Percentiles rank a stretch among this genome's conserved stretches.
Evolutionary conservation across 2,329 filamentous ascomycete species (phyloP).

Genomic region (Penicillium rolfsii): DNA sequence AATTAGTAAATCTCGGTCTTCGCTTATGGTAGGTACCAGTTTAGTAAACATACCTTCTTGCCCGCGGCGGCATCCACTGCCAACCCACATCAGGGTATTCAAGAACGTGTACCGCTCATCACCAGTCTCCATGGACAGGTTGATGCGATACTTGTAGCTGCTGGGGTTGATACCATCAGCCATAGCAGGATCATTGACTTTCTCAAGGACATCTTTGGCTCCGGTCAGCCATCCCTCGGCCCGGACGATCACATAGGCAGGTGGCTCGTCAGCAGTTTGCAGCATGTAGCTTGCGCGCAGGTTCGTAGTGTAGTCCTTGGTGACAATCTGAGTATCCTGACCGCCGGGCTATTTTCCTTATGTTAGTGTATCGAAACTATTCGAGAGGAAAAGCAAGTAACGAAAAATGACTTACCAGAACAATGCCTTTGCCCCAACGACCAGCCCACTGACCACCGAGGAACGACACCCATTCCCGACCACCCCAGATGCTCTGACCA

Average conservation of each 20-base stretch:
- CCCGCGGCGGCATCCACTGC: slow-evolving; percentile 52
- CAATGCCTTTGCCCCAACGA: slow-evolving; percentile 56
- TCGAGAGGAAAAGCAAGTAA: slow-evolving; percentile 10
- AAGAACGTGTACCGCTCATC: slow-evolving; percentile 55
- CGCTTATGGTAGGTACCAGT: neutral
- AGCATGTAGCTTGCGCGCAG: slow-evolving; percentile 52
- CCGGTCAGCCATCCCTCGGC: slow-evolving; percentile 54
- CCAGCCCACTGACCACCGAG: slow-evolving; percentile 57
- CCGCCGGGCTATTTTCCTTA: slow-evolving; percentile 48
- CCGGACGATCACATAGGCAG: slow-evolving; percentile 53
- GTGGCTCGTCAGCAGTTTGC: slow-evolving; percentile 56
- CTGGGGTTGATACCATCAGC: slow-evolving; percentile 53
- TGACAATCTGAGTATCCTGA: slow-evolving; percentile 54
- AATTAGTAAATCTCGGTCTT: slow-evolving; percentile 7
- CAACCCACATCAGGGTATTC: slow-evolving; percentile 56
- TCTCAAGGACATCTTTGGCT: slow-evolving; percentile 54
- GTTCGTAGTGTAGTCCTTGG: slow-evolving; percentile 52
- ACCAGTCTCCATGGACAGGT: slow-evolving; percentile 54
- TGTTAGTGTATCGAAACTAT: neutral
- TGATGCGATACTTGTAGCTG: slow-evolving; percentile 54
- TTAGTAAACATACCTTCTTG: slow-evolving; percentile 45
- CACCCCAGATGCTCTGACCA: slow-evolving; percentile 53
- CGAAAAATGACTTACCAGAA: slow-evolving; percentile 45
- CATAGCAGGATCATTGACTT: slow-evolving; percentile 48
- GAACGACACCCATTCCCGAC: slow-evolving; percentile 56